Percentiles rank a stretch among this genome's conserved stretches.
phyloP scores from a whole-genome alignment of 1,284 basidiomycete species.

The Rhizoctonia solani region DNA sequence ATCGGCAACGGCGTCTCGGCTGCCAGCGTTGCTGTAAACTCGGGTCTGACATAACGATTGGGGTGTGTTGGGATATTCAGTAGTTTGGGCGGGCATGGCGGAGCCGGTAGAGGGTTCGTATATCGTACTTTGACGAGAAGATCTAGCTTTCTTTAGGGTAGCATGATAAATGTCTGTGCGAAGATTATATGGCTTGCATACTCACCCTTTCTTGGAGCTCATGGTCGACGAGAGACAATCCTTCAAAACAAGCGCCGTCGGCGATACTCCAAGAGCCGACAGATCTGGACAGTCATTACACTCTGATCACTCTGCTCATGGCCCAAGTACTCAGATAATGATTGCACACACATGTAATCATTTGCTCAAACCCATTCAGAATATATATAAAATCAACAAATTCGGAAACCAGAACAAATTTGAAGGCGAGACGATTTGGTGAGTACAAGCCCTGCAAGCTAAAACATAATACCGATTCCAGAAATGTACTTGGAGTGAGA shows the following conservation, averaged over 20 bases:
- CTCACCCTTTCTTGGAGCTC: conserved; percentile 34
- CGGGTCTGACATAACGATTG: conserved; percentile 79
- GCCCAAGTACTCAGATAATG: no score
- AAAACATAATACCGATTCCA: no score
- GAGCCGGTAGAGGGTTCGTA: conserved; percentile 87
- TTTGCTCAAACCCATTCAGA: no score
- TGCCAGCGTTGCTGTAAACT: conserved; percentile 79
- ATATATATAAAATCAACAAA: no score
- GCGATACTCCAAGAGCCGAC: background rate
- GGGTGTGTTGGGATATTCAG: conserved; percentile 86
- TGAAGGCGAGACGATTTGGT: no score
- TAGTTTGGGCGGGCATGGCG: conserved; percentile 93
- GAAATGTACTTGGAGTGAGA: no score
- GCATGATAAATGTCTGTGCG: background rate
- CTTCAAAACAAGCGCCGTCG: background rate
- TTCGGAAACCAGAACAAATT: no score
- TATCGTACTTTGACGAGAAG: conserved; percentile 90
- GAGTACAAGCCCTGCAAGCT: no score
- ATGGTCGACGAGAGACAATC: conserved; percentile 12
- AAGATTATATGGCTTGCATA: background rate
- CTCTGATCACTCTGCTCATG: no score
- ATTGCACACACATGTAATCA: no score
- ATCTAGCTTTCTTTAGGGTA: conserved; percentile 66
- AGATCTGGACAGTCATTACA: no score
- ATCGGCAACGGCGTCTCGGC: conserved; percentile 83